Evolutionary conservation across 2,329 filamentous ascomycete genomes (phyloP), one percentile per base, ranked within the genome.

Genomic region (Colletotrichum spaethianum): DNA sequence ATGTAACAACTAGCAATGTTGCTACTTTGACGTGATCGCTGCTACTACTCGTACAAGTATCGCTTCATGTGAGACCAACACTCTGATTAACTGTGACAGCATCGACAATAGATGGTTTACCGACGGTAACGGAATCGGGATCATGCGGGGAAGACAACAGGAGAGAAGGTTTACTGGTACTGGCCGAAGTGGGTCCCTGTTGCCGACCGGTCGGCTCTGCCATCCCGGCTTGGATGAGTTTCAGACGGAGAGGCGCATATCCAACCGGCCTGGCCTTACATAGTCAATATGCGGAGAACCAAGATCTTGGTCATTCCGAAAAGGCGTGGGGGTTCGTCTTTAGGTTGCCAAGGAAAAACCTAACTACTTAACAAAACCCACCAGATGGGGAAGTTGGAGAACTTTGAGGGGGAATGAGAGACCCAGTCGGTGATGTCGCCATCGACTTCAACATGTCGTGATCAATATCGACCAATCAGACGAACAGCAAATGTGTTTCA

Each of bases 391-490:
- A 23, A 12, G 0, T 31, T 16, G 57, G 69, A 31, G 57, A 59
- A 31, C n/a, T 6, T 44, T 14, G 50, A 55, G 62, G 52, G 55
- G 38, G 31, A 60, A 9, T 12, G 18, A 52, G 12, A 33, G 26
- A 55, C 52, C 68, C 52, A 40, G 65, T 42, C 20, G 36, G 44
- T 20, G 52, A 72, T 72, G 69, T 69, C 69, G 69, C 69, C 65
- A 72, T 72, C 57, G 65, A 40, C 28, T 63, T 63, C 7, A 28
- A 69, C 69, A 72, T 72, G 69, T 69, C 64, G 69, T 72, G 69
- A 72, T 72, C 38, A 23, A 16, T 3, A 5, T 11, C 9, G n/a
- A 23, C 69, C 69, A 72, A 72, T 72, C 69, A 69, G 20, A 7
- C 6, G 1, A 4, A 8, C 0, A 20, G 4, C 14, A 36, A 31